Percentiles rank a stretch among this genome's conserved stretches.
Conservation (phyloP, 164 flowering plant species). For the Pachysandra terminalis region DNA sequence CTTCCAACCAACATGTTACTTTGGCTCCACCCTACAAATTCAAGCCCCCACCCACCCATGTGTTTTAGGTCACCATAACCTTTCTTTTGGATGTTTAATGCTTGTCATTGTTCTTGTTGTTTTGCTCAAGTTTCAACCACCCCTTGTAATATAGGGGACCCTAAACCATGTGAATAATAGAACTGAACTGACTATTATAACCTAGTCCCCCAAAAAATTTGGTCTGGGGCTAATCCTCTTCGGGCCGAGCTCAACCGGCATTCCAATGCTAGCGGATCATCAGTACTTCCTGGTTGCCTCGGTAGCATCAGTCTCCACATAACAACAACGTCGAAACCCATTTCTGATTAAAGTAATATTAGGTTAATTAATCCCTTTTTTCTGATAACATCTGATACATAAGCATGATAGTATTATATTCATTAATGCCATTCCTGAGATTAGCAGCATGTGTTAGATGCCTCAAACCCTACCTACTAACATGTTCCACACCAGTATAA, state of each 20-base stretch:
- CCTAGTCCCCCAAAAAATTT: no score
- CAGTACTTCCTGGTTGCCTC: no score
- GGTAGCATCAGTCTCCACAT: no score
- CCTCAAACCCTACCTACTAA: slow-evolving; percentile 16
- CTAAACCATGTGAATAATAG: slow-evolving; percentile 11
- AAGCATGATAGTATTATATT: background rate
- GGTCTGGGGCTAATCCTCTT: no score
- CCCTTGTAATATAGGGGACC: background rate
- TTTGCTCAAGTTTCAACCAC: background rate
- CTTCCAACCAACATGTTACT: slow-evolving; percentile 24
- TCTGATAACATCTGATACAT: slow-evolving; percentile 7
- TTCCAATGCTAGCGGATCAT: no score
- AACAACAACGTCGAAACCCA: no score
- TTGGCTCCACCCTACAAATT: slow-evolving; percentile 16
- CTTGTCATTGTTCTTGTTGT: slow-evolving; percentile 23
- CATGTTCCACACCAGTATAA: slow-evolving; percentile 16
- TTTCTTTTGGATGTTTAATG: slow-evolving; percentile 22
- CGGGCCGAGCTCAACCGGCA: no score
- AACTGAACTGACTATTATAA: no score
- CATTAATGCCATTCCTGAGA: slow-evolving; percentile 2
- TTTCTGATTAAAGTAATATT: background rate
- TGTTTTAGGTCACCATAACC: slow-evolving; percentile 30
- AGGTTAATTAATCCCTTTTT: slow-evolving; percentile 3
- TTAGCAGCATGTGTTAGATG: slow-evolving; percentile 23
- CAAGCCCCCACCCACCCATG: slow-evolving; percentile 24